These are phyloP conservation scores for Aureobasidium sp. DNA, from an alignment of 2,329 filamentous ascomycete species.

Conservation along the genomic window DNA sequence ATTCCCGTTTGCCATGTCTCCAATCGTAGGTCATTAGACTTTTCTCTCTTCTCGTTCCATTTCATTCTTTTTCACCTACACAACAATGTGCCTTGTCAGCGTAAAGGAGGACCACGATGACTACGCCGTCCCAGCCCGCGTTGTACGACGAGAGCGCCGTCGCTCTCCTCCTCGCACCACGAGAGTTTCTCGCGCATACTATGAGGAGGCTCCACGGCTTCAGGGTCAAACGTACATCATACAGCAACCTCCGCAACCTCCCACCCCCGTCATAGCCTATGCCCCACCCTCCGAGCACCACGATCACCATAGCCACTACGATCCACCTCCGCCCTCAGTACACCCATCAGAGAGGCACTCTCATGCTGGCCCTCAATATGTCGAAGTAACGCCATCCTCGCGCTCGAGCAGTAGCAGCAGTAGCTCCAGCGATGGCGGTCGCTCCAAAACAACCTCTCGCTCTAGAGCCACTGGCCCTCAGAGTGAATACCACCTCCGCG, in stretches of 20 bases:
- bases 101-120: slow-evolving; percentile 37
- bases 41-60: neutral
- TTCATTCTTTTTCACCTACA: neutral
- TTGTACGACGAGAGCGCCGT: slow-evolving; percentile 30
- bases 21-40: neutral
- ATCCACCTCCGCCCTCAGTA: slow-evolving; percentile 28
- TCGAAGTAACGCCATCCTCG: slow-evolving; percentile 36
- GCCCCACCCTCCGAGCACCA: slow-evolving; percentile 34
- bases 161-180: slow-evolving; percentile 20
- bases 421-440: slow-evolving; percentile 26
- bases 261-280: slow-evolving; percentile 26
- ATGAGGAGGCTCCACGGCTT: slow-evolving; percentile 19
- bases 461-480: slow-evolving; percentile 18
- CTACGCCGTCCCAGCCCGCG: slow-evolving; percentile 23
- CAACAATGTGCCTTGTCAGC: slow-evolving; percentile 40
- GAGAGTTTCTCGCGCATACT: slow-evolving; percentile 19
- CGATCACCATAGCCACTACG: slow-evolving; percentile 29
- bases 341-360: slow-evolving; percentile 18
- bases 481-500: slow-evolving; percentile 35
- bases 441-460: slow-evolving; percentile 23
- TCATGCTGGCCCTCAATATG: slow-evolving; percentile 33
- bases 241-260: slow-evolving; percentile 17
- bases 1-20: neutral
- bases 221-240: slow-evolving; percentile 18
- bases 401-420: slow-evolving; percentile 15